These are phyloP conservation scores for Scheffersomyces titani DNA, from an alignment of 1,139 yeast species.

Conservation along the genomic window DNA sequence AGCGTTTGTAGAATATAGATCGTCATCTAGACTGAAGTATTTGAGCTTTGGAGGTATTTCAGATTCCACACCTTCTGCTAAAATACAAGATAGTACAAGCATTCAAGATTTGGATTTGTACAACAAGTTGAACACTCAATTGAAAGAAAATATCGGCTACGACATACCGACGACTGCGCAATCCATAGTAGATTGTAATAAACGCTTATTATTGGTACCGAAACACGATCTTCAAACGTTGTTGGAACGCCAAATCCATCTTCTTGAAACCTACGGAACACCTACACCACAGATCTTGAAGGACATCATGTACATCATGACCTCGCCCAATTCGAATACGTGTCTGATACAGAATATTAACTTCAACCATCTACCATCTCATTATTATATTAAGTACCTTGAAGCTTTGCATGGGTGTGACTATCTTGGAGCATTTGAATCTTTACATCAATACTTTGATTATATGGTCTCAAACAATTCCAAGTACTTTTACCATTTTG, in stretches of 20 bases:
- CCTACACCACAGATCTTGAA: constrained; percentile 50
- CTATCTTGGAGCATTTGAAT: constrained; percentile 72
- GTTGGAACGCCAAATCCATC: constrained; percentile 57
- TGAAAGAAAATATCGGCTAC: constrained; percentile 21
- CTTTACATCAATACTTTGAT: constrained; percentile 81
- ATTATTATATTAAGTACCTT: constrained; percentile 65
- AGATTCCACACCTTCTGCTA: neutral
- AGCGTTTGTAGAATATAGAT: constrained; percentile 54
- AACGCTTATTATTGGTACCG: constrained; percentile 39
- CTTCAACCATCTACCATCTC: constrained; percentile 55
- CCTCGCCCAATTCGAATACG: constrained; percentile 41
- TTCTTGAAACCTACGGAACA: constrained; percentile 56
- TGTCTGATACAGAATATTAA: constrained; percentile 47
- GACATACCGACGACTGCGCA: constrained; percentile 15
- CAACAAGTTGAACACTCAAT: constrained; percentile 20
- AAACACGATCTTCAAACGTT: constrained; percentile 54
- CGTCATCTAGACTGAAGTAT: constrained; percentile 27
- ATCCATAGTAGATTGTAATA: constrained; percentile 10
- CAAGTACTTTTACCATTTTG: constrained; percentile 74
- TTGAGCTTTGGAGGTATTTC: constrained; percentile 20
- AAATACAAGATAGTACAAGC: constrained; percentile 2
- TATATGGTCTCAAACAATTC: constrained; percentile 76
- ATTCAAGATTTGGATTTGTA: constrained; percentile 18
- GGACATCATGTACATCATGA: constrained; percentile 47
- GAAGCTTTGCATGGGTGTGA: constrained; percentile 63